Conservation (phyloP, 2,329 filamentous ascomycete genomes). For the Aureobasidium sp. region DNA sequence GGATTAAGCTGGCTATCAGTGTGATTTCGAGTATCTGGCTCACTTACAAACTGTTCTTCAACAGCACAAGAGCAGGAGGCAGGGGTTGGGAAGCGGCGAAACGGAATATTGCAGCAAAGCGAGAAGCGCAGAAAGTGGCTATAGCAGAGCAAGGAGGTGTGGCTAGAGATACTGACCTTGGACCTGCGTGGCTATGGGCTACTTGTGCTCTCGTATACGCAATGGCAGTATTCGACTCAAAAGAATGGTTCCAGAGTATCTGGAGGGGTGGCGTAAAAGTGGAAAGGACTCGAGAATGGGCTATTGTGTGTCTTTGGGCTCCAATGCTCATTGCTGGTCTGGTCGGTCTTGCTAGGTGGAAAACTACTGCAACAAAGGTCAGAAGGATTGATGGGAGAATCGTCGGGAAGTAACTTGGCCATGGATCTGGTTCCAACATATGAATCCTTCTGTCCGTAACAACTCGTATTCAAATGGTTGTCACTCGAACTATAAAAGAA, state of each 20-base stretch:
- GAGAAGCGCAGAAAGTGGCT: background rate
- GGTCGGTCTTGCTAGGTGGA: too few species aligned
- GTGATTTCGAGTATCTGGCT: too few species aligned
- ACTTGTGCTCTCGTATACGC: background rate
- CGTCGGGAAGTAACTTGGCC: too few species aligned
- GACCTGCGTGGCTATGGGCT: background rate
- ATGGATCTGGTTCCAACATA: too few species aligned
- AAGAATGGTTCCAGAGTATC: background rate
- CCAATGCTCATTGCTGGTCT: background rate
- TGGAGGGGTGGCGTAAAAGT: background rate
- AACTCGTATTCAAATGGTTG: too few species aligned
- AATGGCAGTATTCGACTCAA: background rate
- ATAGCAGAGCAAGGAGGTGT: background rate
- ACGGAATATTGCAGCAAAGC: background rate
- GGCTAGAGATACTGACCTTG: background rate
- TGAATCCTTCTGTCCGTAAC: too few species aligned
- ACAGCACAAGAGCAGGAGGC: background rate
- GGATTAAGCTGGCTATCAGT: background rate
- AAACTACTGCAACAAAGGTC: too few species aligned
- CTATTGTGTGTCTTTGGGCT: background rate
- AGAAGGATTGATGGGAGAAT: too few species aligned
- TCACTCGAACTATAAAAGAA: too few species aligned
- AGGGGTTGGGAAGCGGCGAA: background rate
- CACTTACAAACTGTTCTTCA: background rate
- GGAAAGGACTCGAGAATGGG: background rate